Conservation (phyloP, 768 basidiomycete species). For the Tulasnella sp. region DNA sequence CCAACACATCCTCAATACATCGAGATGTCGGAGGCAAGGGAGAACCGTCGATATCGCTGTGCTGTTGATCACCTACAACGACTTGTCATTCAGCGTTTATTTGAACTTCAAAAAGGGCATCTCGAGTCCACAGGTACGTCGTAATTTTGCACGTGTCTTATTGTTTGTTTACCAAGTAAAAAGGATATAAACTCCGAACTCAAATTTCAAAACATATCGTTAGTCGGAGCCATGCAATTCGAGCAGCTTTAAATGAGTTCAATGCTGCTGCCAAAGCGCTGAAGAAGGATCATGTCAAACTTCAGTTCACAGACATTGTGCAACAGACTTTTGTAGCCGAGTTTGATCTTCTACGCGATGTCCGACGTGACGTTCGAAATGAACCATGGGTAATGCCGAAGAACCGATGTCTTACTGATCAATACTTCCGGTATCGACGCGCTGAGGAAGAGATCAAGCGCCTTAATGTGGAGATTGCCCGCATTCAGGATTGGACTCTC, state of each 20-base stretch:
- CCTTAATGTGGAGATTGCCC: not conserved
- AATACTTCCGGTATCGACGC: not conserved
- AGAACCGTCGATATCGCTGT: not conserved
- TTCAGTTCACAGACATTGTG: not conserved
- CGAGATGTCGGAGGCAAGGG: not conserved
- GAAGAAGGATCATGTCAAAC: not conserved
- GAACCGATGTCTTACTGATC: not conserved
- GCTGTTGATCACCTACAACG: slow-evolving; percentile 1
- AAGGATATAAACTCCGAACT: not conserved
- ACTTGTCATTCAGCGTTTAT: slow-evolving; percentile 2
- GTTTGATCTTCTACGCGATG: not conserved
- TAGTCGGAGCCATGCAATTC: slow-evolving; percentile 1
- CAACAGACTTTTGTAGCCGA: not conserved
- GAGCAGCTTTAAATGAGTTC: not conserved
- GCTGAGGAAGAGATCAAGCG: not conserved
- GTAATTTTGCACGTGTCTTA: not conserved
- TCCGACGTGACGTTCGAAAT: not conserved
- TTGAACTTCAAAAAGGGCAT: slow-evolving; percentile 2
- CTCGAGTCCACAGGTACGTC: not conserved
- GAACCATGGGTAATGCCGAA: not conserved
- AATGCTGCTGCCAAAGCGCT: not conserved
- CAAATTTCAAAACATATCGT: not conserved
- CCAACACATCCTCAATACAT: not conserved
- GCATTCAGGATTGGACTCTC: not conserved
- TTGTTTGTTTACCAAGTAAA: not conserved